Evolutionary conservation across 371 early-diverging fungal species (phyloP).

Genomic region (Mucor irregularis): DNA sequence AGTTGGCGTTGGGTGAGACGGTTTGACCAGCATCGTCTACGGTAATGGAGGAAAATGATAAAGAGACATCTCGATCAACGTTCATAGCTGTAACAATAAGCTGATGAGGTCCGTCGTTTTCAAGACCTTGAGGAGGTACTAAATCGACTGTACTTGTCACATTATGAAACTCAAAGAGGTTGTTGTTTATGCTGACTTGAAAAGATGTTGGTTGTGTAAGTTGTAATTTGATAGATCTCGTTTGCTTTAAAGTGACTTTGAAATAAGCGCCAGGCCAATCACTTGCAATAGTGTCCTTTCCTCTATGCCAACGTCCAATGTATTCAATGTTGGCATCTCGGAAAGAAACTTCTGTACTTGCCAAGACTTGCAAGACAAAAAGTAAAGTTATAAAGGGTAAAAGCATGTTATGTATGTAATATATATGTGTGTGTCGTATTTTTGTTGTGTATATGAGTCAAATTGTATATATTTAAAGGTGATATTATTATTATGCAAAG

Average conservation of each 20-base stretch:
- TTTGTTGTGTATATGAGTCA: no score
- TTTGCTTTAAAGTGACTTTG: conserved; percentile 24
- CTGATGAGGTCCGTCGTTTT: conserved; percentile 14
- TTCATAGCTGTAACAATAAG: conserved; percentile 12
- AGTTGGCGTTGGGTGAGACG: neutral
- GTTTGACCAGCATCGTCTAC: conserved; percentile 19
- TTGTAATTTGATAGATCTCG: conserved; percentile 17
- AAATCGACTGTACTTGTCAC: conserved; percentile 5
- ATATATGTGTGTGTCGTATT: no score
- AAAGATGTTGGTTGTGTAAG: conserved; percentile 26
- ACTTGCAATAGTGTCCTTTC: conserved; percentile 26
- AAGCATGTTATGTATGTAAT: neutral
- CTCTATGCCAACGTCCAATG: conserved; percentile 42
- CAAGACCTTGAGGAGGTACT: conserved; percentile 2
- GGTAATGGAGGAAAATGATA: conserved; percentile 22
- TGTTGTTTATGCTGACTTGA: conserved; percentile 25
- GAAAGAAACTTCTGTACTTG: conserved; percentile 14
- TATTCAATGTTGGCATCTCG: conserved; percentile 39
- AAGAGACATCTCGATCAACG: conserved; percentile 10
- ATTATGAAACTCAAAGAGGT: conserved; percentile 3
- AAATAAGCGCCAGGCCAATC: conserved; percentile 51
- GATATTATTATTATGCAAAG: no score
- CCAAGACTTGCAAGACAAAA: neutral
- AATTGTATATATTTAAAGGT: no score
- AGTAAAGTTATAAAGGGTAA: neutral